Conservation (phyloP, 495 filamentous ascomycete genomes). For the Talaromyces adpressus region DNA sequence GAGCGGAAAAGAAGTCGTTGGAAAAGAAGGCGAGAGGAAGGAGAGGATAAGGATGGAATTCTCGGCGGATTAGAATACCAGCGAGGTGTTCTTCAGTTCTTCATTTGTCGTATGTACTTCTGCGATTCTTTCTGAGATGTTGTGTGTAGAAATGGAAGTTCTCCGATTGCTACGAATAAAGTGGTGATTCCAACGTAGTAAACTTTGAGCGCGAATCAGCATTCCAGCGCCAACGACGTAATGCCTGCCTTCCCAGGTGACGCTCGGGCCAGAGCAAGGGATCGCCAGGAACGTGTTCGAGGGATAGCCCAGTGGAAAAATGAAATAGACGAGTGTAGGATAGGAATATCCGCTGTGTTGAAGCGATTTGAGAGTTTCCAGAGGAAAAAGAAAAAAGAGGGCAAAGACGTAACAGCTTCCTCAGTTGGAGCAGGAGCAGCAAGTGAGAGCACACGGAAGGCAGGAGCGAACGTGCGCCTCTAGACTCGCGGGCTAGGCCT, state of each 20-base stretch:
- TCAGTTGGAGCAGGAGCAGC: no score
- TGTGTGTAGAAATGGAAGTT: background rate
- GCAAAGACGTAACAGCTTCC: background rate
- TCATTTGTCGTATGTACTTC: background rate
- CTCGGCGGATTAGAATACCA: background rate
- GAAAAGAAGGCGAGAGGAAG: constrained; percentile 11
- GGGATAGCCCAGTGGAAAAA: background rate
- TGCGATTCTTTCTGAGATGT: background rate
- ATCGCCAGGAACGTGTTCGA: background rate
- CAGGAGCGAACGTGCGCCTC: background rate
- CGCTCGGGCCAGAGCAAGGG: constrained; percentile 2
- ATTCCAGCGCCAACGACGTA: background rate
- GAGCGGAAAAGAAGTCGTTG: background rate
- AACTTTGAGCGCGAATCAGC: background rate
- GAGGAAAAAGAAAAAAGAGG: background rate
- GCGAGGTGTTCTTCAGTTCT: background rate
- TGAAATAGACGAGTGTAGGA: background rate
- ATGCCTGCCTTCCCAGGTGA: background rate
- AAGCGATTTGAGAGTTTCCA: background rate
- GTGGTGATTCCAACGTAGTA: background rate
- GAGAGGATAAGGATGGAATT: background rate
- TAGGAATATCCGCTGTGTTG: background rate
- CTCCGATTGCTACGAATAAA: background rate
- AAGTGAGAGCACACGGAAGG: background rate
- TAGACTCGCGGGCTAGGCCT: background rate